These are phyloP conservation scores for Pseudocercospora cruenta DNA, from an alignment of 2,329 filamentous ascomycete species.

Conservation along the genomic window DNA sequence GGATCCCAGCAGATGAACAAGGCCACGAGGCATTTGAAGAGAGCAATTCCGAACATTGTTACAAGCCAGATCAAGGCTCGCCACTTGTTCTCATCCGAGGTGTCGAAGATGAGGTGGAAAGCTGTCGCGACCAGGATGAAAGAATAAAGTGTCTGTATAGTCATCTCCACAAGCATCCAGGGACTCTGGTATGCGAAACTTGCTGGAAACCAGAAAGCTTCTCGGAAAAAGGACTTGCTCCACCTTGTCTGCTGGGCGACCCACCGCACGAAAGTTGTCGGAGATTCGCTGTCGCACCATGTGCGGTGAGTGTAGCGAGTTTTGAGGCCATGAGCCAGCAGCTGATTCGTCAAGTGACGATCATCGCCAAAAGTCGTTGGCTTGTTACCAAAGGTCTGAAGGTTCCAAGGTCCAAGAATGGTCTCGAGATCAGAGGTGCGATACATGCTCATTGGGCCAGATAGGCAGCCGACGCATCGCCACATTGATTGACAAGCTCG, in stretches of 20 bases:
- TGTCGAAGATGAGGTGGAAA: conserved; percentile 12
- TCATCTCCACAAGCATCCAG: conserved; percentile 8
- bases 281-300: conserved; percentile 16
- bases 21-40: conserved; percentile 10
- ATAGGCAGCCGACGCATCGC: conserved; percentile 12
- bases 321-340: conserved; percentile 5
- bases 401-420: conserved; percentile 6
- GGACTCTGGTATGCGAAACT: conserved; percentile 10
- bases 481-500: conserved; percentile 11
- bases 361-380: conserved; percentile 7
- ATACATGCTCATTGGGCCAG: conserved; percentile 12
- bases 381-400: conserved; percentile 12
- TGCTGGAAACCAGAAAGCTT: conserved; percentile 9
- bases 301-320: conserved; percentile 14
- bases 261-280: conserved; percentile 13
- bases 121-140: conserved; percentile 9
- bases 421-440: conserved; percentile 12
- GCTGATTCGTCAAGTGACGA: conserved; percentile 10
- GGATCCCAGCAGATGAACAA: conserved; percentile 10
- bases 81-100: conserved; percentile 5
- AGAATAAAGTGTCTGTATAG: conserved; percentile 4
- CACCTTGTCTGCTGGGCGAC: conserved; percentile 13
- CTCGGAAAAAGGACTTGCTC: conserved; percentile 16
- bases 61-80: conserved; percentile 10
- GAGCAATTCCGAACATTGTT: conserved; percentile 12